These are phyloP conservation scores for Calvatia gigantea DNA, from an alignment of 768 basidiomycete species.

Conservation along the genomic window DNA sequence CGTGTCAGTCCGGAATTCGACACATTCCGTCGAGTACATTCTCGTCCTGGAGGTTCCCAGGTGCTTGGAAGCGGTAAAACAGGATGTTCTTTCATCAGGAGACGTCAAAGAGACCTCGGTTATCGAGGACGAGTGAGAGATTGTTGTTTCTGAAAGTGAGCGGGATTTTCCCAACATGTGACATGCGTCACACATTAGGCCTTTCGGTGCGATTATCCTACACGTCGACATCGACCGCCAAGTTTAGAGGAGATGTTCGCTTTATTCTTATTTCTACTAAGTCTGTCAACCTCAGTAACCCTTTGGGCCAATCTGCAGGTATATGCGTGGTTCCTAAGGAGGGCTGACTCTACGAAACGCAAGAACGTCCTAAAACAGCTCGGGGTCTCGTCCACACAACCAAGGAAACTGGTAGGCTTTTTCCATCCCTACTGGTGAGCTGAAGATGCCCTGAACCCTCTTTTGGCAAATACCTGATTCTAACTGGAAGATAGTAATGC, in stretches of 20 bases:
- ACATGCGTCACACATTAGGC: background rate
- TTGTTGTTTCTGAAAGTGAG: too few species aligned
- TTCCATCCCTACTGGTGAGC: slow-evolving; percentile 96
- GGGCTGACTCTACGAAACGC: slow-evolving; percentile 18
- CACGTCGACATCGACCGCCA: background rate
- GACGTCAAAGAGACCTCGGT: too few species aligned
- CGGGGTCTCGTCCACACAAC: slow-evolving; percentile 19
- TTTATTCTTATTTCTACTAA: background rate
- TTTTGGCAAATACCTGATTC: slow-evolving; percentile 27
- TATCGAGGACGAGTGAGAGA: background rate
- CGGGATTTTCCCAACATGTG: background rate
- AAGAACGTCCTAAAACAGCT: slow-evolving; percentile 20
- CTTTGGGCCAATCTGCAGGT: slow-evolving; percentile 15
- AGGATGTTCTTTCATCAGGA: too few species aligned
- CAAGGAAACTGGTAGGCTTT: slow-evolving; percentile 61
- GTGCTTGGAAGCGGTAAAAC: too few species aligned
- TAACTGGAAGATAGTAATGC: slow-evolving; percentile 68
- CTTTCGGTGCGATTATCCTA: background rate
- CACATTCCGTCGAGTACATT: too few species aligned
- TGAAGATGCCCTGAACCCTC: background rate
- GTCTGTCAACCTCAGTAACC: background rate
- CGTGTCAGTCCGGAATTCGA: too few species aligned
- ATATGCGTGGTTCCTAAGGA: slow-evolving; percentile 18
- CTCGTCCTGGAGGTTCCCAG: too few species aligned
- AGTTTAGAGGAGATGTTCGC: background rate